These are phyloP conservation scores for Beauveria sp. DNA, from an alignment of 2,329 filamentous ascomycete species.

Conservation along the genomic window DNA sequence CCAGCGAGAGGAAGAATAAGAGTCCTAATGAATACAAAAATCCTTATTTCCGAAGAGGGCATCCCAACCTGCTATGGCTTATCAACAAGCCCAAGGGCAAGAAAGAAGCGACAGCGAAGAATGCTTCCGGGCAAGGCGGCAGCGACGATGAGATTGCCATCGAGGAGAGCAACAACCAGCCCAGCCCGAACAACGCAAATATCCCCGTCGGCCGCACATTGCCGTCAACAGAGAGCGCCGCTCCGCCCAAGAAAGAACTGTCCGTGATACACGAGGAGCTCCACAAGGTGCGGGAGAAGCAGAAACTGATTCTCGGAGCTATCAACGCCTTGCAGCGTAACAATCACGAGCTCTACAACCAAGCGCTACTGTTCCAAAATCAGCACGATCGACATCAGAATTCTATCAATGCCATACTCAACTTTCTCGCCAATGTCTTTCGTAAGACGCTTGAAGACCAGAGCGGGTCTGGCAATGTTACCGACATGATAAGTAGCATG, in stretches of 20 bases:
- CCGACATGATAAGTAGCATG: conserved; percentile 74
- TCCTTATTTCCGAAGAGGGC: conserved; percentile 87
- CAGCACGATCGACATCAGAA: conserved; percentile 96
- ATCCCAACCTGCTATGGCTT: conserved; percentile 88
- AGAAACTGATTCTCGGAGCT: conserved; percentile 75
- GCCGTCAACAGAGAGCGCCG: conserved; percentile 37
- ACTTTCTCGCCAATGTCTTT: conserved; percentile 94
- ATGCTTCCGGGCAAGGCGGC: conserved; percentile 59
- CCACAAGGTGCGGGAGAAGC: conserved; percentile 73
- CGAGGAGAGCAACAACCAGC: conserved; percentile 29
- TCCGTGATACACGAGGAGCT: conserved; percentile 72
- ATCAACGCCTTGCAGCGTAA: conserved; percentile 76
- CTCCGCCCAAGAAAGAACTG: conserved; percentile 64
- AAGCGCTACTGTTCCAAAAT: conserved; percentile 81
- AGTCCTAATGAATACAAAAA: conserved; percentile 98
- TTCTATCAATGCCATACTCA: conserved; percentile 97
- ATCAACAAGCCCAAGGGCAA: conserved; percentile 84
- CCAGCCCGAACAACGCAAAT: conserved; percentile 10
- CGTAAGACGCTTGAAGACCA: conserved; percentile 86
- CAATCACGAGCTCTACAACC: conserved; percentile 79
- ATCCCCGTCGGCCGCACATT: conserved; percentile 25
- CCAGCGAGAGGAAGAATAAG: conserved; percentile 94
- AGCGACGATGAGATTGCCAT: conserved; percentile 47
- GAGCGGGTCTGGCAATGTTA: conserved; percentile 65
- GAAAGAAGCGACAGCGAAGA: conserved; percentile 49